Evolutionary conservation across 805 yeast species (phyloP).

Genomic region (Saturnispora quitensis): DNA sequence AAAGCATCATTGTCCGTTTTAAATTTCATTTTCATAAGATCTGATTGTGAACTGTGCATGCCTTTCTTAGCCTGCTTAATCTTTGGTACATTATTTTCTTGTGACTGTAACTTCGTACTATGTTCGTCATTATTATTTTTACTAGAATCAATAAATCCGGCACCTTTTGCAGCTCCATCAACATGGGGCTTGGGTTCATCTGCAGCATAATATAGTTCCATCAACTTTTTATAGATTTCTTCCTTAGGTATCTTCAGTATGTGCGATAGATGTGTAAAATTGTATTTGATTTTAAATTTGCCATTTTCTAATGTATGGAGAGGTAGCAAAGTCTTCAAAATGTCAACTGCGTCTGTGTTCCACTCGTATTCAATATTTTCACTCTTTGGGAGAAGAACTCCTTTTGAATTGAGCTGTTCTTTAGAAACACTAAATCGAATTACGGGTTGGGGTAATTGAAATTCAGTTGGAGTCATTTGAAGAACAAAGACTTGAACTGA

Average conservation of each 20-base stretch:
- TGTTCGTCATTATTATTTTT: neutral
- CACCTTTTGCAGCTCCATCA: neutral
- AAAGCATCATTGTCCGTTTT: neutral
- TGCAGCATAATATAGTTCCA: constrained; percentile 16
- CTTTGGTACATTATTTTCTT: neutral
- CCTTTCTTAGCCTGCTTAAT: neutral
- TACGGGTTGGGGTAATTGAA: neutral
- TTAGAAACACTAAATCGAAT: neutral
- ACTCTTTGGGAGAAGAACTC: neutral
- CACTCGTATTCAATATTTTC: constrained; percentile 8
- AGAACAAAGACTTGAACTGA: neutral
- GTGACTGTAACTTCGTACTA: neutral
- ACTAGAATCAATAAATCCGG: neutral
- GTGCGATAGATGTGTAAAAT: constrained; percentile 17
- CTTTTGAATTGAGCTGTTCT: neutral
- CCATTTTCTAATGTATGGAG: constrained; percentile 13
- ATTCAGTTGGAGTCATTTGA: neutral
- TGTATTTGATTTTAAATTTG: constrained; percentile 12
- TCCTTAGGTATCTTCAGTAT: constrained; percentile 11
- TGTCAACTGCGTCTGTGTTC: constrained; percentile 13
- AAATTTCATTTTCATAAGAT: neutral
- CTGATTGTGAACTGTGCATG: neutral
- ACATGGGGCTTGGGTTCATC: neutral
- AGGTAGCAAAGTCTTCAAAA: constrained; percentile 12
- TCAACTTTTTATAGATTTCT: constrained; percentile 17